Percentiles rank a stretch among this genome's conserved stretches.
These are phyloP conservation scores for Capsella rubella DNA, from an alignment of 441 rosid species.

Conservation along the genomic window DNA sequence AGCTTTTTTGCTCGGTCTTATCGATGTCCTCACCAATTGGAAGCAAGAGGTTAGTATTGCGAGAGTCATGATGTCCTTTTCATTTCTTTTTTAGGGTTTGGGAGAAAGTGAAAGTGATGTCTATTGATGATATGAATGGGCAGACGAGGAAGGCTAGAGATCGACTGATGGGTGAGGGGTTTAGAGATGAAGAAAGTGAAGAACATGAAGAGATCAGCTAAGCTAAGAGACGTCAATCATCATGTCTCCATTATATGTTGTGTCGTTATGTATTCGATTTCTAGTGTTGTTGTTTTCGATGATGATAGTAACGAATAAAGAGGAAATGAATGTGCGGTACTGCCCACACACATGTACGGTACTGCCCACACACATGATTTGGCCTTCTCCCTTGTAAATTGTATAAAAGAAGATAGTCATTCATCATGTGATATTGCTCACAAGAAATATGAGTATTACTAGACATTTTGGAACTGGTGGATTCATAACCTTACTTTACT, in stretches of 20 bases:
- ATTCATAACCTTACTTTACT: too few species aligned
- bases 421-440: too few species aligned
- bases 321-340: background rate
- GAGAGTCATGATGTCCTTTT: background rate
- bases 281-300: background rate
- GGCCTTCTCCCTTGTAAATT: too few species aligned
- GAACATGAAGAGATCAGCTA: background rate
- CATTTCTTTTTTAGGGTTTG: too few species aligned
- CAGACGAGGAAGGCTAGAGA: background rate
- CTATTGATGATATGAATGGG: background rate
- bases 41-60: slow-evolving; percentile 58
- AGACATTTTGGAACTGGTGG: too few species aligned
- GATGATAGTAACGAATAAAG: background rate
- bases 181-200: background rate
- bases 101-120: too few species aligned
- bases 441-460: too few species aligned
- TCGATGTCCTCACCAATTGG: slow-evolving; percentile 54
- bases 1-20: slow-evolving; percentile 46
- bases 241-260: too few species aligned
- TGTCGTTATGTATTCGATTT: too few species aligned
- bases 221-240: background rate
- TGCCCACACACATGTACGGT: background rate
- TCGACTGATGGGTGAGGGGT: background rate
- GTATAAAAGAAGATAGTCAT: too few species aligned
- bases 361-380: too few species aligned